phyloP scores from a whole-genome alignment of 345 rosid species.

The Hibiscus syriacus region DNA sequence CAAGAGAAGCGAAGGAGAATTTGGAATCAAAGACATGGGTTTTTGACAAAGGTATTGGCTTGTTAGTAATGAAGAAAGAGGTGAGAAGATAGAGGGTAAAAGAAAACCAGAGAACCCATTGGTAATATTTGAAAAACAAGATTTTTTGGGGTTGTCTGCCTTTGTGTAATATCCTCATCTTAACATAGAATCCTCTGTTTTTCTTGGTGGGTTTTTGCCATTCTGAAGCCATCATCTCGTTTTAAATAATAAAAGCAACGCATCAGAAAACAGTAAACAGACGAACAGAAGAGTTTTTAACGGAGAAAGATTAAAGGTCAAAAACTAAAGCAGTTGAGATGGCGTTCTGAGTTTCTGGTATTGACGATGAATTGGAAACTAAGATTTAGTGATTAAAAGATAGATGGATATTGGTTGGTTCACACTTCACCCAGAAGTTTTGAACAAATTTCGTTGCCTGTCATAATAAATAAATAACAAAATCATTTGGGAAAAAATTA shows the following conservation, averaged over 20 bases:
- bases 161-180: conserved; percentile 40
- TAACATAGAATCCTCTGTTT: too few species aligned
- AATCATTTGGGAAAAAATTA: too few species aligned
- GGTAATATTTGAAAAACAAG: conserved; percentile 53
- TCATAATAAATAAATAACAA: not conserved
- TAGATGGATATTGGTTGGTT: too few species aligned
- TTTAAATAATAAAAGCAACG: conserved; percentile 18
- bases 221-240: conserved; percentile 41
- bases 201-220: too few species aligned
- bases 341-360: conserved; percentile 45
- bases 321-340: conserved; percentile 24
- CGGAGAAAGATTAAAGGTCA: conserved; percentile 1
- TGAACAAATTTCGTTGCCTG: not conserved
- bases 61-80: conserved; percentile 56
- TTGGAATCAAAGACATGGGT: conserved; percentile 31
- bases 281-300: too few species aligned
- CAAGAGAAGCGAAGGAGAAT: conserved; percentile 50
- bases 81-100: conserved; percentile 65
- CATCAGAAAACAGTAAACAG: not conserved
- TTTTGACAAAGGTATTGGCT: too few species aligned
- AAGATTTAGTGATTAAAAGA: too few species aligned
- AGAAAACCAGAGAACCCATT: conserved; percentile 71
- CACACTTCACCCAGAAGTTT: too few species aligned
- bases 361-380: conserved; percentile 30
- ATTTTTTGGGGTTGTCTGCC: conserved; percentile 37